Percentiles rank a stretch among this genome's conserved stretches.
phyloP scores from a whole-genome alignment of 192 early-diverging fungal species.

The Diversispora epigaea region DNA sequence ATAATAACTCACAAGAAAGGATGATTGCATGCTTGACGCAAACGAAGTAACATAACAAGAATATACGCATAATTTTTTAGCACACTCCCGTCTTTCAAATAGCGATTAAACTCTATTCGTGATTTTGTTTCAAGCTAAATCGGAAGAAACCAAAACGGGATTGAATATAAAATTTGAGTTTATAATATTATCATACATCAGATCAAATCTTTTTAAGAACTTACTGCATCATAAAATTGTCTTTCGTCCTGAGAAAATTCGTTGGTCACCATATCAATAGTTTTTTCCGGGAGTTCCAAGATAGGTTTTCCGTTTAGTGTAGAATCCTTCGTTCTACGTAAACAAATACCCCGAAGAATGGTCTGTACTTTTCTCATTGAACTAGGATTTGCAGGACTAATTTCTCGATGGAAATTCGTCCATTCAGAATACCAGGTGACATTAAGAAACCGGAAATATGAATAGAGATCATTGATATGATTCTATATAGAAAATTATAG shows the following conservation, averaged over 20 bases:
- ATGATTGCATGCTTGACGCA: conserved; percentile 56
- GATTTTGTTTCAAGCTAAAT: conserved; percentile 38
- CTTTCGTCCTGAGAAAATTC: conserved; percentile 55
- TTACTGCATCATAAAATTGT: conserved; percentile 53
- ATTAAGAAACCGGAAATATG: conserved; percentile 67
- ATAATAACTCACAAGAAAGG: conserved; percentile 37
- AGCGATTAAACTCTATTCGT: conserved; percentile 47
- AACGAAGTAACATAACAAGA: conserved; percentile 47
- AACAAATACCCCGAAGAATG: conserved; percentile 56
- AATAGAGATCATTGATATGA: conserved; percentile 65
- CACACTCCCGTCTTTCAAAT: conserved; percentile 44
- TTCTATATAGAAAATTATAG: conserved; percentile 36
- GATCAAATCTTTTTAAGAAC: neutral
- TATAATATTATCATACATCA: neutral
- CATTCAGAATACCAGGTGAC: conserved; percentile 57
- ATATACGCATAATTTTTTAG: conserved; percentile 58
- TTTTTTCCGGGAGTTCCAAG: conserved; percentile 57
- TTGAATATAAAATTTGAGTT: neutral
- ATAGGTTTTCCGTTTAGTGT: conserved; percentile 63
- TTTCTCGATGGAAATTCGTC: conserved; percentile 43
- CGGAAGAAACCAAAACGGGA: neutral
- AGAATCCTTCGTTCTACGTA: conserved; percentile 72
- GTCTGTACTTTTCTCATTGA: conserved; percentile 59
- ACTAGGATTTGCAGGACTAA: conserved; percentile 29
- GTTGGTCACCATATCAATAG: conserved; percentile 45